phyloP scores from a whole-genome alignment of 2,329 filamentous ascomycete species.

The Acarospora socialis region DNA sequence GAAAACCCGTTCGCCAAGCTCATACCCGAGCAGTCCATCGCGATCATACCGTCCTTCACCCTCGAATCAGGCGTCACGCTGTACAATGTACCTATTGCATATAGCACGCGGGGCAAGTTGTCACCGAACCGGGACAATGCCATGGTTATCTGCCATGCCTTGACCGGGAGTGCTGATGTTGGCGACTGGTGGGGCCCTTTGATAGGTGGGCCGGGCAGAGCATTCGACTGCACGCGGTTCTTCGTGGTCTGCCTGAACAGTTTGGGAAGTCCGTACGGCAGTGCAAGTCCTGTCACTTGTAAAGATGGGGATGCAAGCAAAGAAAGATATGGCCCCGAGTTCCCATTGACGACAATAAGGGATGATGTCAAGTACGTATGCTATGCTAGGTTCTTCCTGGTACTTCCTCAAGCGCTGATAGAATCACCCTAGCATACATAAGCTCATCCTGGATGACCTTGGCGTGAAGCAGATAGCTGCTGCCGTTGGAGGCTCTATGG shows the following conservation, averaged over 20 bases:
- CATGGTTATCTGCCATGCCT: conserved; percentile 45
- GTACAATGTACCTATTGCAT: conserved; percentile 55
- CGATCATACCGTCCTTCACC: conserved; percentile 74
- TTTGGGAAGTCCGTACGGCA: conserved; percentile 41
- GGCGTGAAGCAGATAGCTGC: conserved; percentile 40
- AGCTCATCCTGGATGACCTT: conserved; percentile 38
- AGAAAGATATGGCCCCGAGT: conserved; percentile 83
- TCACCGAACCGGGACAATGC: conserved; percentile 45
- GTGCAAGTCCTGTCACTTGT: conserved; percentile 49
- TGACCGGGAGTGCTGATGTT: conserved; percentile 41
- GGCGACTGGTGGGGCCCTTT: conserved; percentile 43
- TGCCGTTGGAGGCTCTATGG: conserved; percentile 44
- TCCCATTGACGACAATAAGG: conserved; percentile 84
- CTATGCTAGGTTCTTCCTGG: conserved; percentile 1
- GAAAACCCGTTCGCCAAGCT: conserved; percentile 83
- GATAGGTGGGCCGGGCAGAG: conserved; percentile 37
- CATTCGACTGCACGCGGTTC: conserved; percentile 39
- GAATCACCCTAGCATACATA: conserved; percentile 36
- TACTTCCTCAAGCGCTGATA: not conserved
- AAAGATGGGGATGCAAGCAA: conserved; percentile 65
- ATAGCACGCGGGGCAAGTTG: conserved; percentile 47
- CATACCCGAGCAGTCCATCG: conserved; percentile 79
- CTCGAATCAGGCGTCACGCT: conserved; percentile 84
- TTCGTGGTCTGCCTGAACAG: conserved; percentile 42
- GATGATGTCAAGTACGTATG: conserved; percentile 77